phyloP scores from a whole-genome alignment of 768 basidiomycete species.

The Kwoniella botswanensis region DNA sequence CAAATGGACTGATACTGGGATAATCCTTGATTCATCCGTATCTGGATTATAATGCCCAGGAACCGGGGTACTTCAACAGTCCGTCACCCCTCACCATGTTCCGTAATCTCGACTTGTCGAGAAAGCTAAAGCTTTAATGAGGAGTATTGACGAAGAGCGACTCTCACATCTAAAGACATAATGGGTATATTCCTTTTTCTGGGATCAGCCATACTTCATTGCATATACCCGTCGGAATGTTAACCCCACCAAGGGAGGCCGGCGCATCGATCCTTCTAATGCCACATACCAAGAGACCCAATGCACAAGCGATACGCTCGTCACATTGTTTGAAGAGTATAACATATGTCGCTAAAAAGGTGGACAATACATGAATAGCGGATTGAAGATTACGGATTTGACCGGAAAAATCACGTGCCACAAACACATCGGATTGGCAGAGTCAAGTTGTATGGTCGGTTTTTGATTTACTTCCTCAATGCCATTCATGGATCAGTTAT shows the following conservation, averaged over 20 bases:
- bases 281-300: neutral
- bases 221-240: neutral
- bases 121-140: neutral
- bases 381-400: too few relatives aligned
- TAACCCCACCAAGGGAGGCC: neutral
- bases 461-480: too few relatives aligned
- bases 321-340: neutral
- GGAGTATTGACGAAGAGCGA: neutral
- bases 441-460: too few relatives aligned
- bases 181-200: neutral
- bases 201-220: neutral
- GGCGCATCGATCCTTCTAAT: neutral
- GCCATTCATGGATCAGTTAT: too few relatives aligned
- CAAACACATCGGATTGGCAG: too few relatives aligned
- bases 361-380: too few relatives aligned
- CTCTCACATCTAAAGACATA: slow-evolving; percentile 1
- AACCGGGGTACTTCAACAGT: neutral
- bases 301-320: neutral
- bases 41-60: neutral
- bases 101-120: neutral
- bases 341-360: neutral
- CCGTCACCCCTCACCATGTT: neutral
- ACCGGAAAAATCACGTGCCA: too few relatives aligned
- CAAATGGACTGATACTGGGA: neutral
- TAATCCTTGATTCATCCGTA: neutral